These are phyloP conservation scores for Ceratobasidium sp. DNA, from an alignment of 1,284 basidiomycete species.

Conservation along the genomic window DNA sequence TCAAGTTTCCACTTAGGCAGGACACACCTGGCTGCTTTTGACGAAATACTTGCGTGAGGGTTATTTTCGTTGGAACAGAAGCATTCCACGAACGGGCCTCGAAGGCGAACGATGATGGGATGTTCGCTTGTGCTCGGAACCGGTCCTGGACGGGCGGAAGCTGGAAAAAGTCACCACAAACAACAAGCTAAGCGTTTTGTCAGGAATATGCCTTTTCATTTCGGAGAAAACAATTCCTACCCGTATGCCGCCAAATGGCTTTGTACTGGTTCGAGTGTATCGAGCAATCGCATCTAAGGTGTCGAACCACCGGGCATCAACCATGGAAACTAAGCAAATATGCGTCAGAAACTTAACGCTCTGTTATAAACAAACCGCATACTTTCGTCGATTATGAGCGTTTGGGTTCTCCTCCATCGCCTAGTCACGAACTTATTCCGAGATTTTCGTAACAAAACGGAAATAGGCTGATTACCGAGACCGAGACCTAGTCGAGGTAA, in stretches of 20 bases:
- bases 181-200: slow-evolving; percentile 68
- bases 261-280: slow-evolving; percentile 70
- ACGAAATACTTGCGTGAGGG: slow-evolving; percentile 78
- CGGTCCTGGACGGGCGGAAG: slow-evolving; percentile 86
- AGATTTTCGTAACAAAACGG: slow-evolving; percentile 77
- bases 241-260: slow-evolving; percentile 95
- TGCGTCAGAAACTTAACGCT: slow-evolving; percentile 10
- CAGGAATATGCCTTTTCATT: slow-evolving; percentile 36
- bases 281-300: slow-evolving; percentile 81
- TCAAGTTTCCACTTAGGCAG: background rate
- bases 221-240: slow-evolving; percentile 58
- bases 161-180: slow-evolving; percentile 95
- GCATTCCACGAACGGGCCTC: slow-evolving; percentile 82
- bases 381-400: slow-evolving; percentile 97
- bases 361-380: slow-evolving; percentile 26
- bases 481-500: slow-evolving; percentile 72
- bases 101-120: slow-evolving; percentile 76
- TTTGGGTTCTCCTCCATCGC: slow-evolving; percentile 81
- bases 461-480: slow-evolving; percentile 77
- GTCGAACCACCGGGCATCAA: slow-evolving; percentile 93
- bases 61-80: slow-evolving; percentile 69
- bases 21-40: slow-evolving; percentile 51
- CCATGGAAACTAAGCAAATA: slow-evolving; percentile 86
- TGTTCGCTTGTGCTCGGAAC: slow-evolving; percentile 54
- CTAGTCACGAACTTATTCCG: slow-evolving; percentile 73